These are phyloP conservation scores for Hysterium pulicare DNA, from an alignment of 2,329 filamentous ascomycete species.

Conservation along the genomic window DNA sequence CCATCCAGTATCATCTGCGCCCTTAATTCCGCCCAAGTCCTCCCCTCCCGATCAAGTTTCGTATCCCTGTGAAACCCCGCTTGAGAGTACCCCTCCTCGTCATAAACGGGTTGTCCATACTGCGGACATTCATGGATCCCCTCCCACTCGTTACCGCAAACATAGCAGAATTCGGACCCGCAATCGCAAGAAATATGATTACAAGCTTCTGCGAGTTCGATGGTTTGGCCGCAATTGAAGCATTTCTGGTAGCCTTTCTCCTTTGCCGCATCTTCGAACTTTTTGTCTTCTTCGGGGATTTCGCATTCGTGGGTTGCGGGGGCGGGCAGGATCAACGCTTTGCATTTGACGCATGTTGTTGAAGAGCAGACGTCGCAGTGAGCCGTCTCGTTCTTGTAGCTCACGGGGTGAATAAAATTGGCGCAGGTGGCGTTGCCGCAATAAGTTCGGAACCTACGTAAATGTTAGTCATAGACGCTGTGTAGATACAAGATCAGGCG, in stretches of 20 bases:
- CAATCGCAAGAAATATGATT: conserved; percentile 33
- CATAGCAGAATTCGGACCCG: conserved; percentile 29
- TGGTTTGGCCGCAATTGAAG: conserved; percentile 18
- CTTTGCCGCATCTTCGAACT: conserved; percentile 20
- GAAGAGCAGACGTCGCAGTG: conserved; percentile 21
- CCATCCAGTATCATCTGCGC: conserved; percentile 2
- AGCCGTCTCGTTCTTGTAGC: conserved; percentile 15
- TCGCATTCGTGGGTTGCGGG: conserved; percentile 17
- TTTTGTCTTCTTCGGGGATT: conserved; percentile 17
- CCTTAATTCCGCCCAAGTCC: conserved; percentile 15
- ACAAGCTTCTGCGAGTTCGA: conserved; percentile 32
- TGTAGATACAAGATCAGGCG: not conserved
- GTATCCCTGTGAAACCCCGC: conserved; percentile 27
- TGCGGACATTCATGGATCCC: conserved; percentile 28
- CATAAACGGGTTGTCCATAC: conserved; percentile 27
- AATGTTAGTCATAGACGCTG: conserved; percentile 4
- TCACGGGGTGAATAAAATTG: conserved; percentile 19
- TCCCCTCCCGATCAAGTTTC: conserved; percentile 22
- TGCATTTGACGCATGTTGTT: conserved; percentile 25
- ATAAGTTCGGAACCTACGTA: conserved; percentile 25
- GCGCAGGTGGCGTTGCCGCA: conserved; percentile 20
- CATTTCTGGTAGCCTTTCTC: conserved; percentile 30
- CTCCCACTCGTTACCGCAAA: conserved; percentile 29
- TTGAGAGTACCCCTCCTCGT: conserved; percentile 31
- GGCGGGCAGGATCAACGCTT: conserved; percentile 10